phyloP scores from a whole-genome alignment of 192 early-diverging fungal species.

The Endogone sp. region DNA sequence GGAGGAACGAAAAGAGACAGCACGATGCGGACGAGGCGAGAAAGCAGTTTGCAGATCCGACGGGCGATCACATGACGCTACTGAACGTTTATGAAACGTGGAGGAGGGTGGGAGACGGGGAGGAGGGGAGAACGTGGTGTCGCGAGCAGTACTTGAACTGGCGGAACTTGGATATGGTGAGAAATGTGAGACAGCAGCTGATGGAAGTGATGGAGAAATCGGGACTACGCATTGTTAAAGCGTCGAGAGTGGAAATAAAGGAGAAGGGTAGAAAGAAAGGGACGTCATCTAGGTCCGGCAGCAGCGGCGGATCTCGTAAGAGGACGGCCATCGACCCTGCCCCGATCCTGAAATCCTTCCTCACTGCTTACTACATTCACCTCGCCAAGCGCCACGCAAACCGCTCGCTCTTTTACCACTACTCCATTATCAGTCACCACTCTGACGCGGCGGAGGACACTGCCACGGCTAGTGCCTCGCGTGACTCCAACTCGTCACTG shows the following conservation, averaged over 20 bases:
- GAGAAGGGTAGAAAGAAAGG: slow-evolving; percentile 7
- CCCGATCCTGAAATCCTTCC: slow-evolving; percentile 82
- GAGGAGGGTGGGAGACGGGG: slow-evolving; percentile 57
- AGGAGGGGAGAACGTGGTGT: slow-evolving; percentile 76
- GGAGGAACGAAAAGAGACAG: slow-evolving; percentile 68
- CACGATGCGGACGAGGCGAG: slow-evolving; percentile 79
- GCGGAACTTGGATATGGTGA: slow-evolving; percentile 75
- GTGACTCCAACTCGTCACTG: slow-evolving; percentile 75
- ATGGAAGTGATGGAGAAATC: slow-evolving; percentile 83
- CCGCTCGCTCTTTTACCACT: slow-evolving; percentile 53
- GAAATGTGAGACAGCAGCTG: slow-evolving; percentile 86
- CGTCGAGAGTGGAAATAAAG: slow-evolving; percentile 6
- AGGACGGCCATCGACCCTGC: slow-evolving; percentile 58
- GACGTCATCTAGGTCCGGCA: slow-evolving; percentile 3
- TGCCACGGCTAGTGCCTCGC: neutral
- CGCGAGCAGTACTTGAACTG: slow-evolving; percentile 84
- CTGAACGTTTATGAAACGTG: slow-evolving; percentile 80
- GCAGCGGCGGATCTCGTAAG: neutral
- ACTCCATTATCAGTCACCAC: slow-evolving; percentile 33
- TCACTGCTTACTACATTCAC: slow-evolving; percentile 90
- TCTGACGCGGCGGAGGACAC: slow-evolving; percentile 40
- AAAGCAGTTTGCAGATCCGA: slow-evolving; percentile 80
- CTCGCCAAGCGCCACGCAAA: slow-evolving; percentile 87
- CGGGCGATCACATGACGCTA: slow-evolving; percentile 91
- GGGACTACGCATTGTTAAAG: slow-evolving; percentile 33